Evolutionary conservation across 345 rosid genomes (phyloP).

Genomic region (Hirschfeldia incana): DNA sequence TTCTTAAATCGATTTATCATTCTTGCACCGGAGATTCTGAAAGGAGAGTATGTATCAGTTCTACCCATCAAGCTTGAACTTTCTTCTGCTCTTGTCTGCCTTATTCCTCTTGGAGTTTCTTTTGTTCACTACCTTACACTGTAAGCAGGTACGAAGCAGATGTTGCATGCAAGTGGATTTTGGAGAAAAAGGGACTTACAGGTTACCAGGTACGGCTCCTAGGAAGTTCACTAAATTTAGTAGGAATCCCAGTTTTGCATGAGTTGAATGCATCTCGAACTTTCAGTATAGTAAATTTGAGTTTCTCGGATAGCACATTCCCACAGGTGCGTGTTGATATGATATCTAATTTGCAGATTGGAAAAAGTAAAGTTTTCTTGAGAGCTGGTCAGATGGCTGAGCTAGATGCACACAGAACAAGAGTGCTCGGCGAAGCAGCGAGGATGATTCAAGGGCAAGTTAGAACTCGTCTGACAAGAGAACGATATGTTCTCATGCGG

Average conservation of each 20-base stretch:
- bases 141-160: conserved; percentile 63
- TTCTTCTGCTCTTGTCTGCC: conserved; percentile 15
- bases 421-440: conserved; percentile 58
- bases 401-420: conserved; percentile 69
- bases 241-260: background rate
- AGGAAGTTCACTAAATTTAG: conserved; percentile 11
- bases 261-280: conserved; percentile 7
- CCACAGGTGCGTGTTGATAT: conserved; percentile 12
- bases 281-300: conserved; percentile 15
- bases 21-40: conserved; percentile 66
- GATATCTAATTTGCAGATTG: conserved; percentile 56
- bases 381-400: conserved; percentile 82
- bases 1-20: conserved; percentile 62
- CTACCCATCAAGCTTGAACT: conserved; percentile 5
- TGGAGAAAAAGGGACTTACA: conserved; percentile 63
- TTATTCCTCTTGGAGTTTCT: conserved; percentile 30
- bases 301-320: conserved; percentile 14
- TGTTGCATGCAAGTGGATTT: conserved; percentile 72
- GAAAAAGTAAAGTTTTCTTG: conserved; percentile 70
- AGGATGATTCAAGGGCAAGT: conserved; percentile 57
- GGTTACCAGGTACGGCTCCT: conserved; percentile 65
- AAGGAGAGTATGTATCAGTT: conserved; percentile 55
- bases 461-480: conserved; percentile 50
- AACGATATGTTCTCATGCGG: conserved; percentile 45
- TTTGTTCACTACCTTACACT: conserved; percentile 23